phyloP scores from a whole-genome alignment of 106 monocot species.

The Dendrobium officinale region DNA sequence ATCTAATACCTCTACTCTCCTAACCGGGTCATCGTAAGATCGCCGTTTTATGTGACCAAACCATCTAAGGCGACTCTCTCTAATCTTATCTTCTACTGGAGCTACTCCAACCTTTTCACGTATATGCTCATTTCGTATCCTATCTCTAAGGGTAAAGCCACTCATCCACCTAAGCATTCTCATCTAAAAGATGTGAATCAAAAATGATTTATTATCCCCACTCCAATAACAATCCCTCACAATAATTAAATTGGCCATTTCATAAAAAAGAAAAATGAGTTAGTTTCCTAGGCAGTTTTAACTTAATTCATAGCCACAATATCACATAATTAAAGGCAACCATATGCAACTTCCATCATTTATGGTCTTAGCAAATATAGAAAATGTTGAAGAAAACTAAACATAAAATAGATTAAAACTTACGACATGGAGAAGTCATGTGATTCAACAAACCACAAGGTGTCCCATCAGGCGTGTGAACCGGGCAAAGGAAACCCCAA shows the following conservation, averaged over 20 bases:
- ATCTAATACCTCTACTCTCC: no score
- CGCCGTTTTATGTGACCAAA: no score
- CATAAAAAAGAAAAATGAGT: neutral
- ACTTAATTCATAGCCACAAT: neutral
- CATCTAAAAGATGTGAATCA: neutral
- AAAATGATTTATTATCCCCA: neutral
- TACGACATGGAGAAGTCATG: conserved; percentile 81
- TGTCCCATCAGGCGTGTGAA: conserved; percentile 94
- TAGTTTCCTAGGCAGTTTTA: neutral
- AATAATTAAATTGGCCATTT: neutral
- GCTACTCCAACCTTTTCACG: no score
- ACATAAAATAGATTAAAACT: conserved; percentile 11
- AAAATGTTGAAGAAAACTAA: neutral
- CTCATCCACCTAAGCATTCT: no score
- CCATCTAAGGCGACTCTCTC: no score
- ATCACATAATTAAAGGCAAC: neutral
- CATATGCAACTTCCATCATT: neutral
- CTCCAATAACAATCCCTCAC: neutral
- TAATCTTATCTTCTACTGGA: no score
- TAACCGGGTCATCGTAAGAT: no score
- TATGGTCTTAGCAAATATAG: neutral
- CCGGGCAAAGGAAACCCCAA: conserved; percentile 98
- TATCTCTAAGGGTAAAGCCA: no score
- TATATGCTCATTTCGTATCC: no score
- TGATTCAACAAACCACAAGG: conserved; percentile 98